phyloP scores from a whole-genome alignment of 345 rosid species.

The Pugionium dolabratum region DNA sequence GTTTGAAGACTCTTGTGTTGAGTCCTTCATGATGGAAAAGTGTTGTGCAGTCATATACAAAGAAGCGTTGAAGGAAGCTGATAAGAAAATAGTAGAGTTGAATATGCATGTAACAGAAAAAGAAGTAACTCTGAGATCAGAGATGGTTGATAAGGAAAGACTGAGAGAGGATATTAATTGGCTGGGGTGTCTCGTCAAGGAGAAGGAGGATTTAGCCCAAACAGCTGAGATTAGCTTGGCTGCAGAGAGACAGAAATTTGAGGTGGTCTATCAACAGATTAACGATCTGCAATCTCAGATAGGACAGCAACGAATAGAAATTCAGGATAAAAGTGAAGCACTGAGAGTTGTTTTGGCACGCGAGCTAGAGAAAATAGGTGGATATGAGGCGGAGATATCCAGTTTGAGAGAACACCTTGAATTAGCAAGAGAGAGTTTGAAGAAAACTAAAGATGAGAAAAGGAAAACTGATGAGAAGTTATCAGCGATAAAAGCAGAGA shows the following conservation, averaged over 20 bases:
- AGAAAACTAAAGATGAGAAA: conserved; percentile 50
- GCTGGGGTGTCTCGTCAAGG: conserved; percentile 41
- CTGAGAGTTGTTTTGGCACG: conserved; percentile 42
- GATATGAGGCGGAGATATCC: conserved; percentile 38
- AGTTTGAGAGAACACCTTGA: conserved; percentile 46
- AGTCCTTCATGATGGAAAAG: conserved; percentile 49
- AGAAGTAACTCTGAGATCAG: conserved; percentile 47
- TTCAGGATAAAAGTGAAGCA: conserved; percentile 47
- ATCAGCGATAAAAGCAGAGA: conserved; percentile 46
- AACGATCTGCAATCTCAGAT: conserved; percentile 41
- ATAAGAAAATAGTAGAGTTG: conserved; percentile 47
- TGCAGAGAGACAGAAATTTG: conserved; percentile 46
- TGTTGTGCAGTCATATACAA: conserved; percentile 44
- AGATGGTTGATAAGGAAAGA: conserved; percentile 52
- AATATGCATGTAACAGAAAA: conserved; percentile 45
- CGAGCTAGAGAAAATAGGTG: conserved; percentile 47
- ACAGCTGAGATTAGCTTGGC: conserved; percentile 47
- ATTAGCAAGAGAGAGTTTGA: conserved; percentile 38
- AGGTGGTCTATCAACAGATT: conserved; percentile 47
- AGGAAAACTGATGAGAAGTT: conserved; percentile 39
- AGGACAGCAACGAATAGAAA: conserved; percentile 42
- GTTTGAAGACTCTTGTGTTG: conserved; percentile 52
- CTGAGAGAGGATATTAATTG: conserved; percentile 45
- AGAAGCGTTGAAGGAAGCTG: conserved; percentile 68
- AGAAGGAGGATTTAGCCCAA: conserved; percentile 52